Conservation (phyloP, 2,329 filamentous ascomycete genomes). For the Trichothecium roseum region DNA sequence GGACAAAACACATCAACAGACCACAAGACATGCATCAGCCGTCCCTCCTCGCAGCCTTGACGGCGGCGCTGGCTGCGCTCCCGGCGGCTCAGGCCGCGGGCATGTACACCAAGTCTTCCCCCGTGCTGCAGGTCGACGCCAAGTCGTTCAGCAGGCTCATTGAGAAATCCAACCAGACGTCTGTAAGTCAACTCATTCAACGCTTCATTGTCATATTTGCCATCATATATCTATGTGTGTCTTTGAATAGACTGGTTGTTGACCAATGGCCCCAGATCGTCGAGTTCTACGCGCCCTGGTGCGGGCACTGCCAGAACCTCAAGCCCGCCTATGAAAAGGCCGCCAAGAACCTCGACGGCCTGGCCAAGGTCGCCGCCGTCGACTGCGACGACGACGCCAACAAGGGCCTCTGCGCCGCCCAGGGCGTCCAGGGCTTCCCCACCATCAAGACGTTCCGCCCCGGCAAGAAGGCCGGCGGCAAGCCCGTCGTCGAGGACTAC, state of each 20-base stretch:
- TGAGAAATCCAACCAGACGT: slow-evolving; percentile 81
- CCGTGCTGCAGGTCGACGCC: slow-evolving; percentile 71
- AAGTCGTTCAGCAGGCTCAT: slow-evolving; percentile 77
- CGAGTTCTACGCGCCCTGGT: slow-evolving; percentile 97
- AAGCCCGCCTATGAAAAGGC: slow-evolving; percentile 94
- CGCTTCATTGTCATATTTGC: background rate
- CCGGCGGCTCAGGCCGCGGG: slow-evolving; percentile 55
- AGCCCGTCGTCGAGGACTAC: slow-evolving; percentile 83
- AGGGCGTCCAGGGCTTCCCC: slow-evolving; percentile 90
- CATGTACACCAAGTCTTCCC: slow-evolving; percentile 77
- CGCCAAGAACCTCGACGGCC: slow-evolving; percentile 76
- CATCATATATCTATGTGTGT: too few species aligned
- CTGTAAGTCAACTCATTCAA: slow-evolving; percentile 48
- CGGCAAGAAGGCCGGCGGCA: slow-evolving; percentile 62
- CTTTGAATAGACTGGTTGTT: too few species aligned
- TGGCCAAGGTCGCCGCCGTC: slow-evolving; percentile 88
- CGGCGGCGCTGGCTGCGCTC: slow-evolving; percentile 53
- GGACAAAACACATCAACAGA: background rate
- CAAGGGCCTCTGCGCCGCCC: slow-evolving; percentile 73
- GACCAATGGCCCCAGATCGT: slow-evolving; percentile 44
- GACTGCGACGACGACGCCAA: slow-evolving; percentile 93
- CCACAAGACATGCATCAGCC: slow-evolving; percentile 40
- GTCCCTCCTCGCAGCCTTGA: slow-evolving; percentile 31
- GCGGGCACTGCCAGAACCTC: slow-evolving; percentile 91
- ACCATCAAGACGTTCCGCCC: slow-evolving; percentile 90